Evolutionary conservation across 2,329 filamentous ascomycete genomes (phyloP), one percentile per base, ranked within the genome.

Genomic region (Hypoxylon sp.): DNA sequence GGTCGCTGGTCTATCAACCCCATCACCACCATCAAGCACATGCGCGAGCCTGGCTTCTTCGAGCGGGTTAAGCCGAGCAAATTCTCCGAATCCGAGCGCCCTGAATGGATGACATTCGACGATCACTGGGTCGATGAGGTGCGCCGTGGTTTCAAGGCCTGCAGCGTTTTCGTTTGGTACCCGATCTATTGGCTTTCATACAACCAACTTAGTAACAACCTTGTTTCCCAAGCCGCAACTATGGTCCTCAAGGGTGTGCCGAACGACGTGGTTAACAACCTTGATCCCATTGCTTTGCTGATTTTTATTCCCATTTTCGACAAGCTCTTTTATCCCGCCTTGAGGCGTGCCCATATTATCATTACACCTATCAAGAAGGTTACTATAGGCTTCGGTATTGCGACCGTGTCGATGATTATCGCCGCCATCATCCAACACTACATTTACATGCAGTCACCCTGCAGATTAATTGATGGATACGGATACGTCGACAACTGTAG

Each of bases 51-150:
- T 80, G 76, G 71, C 3, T 89, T 92, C 81, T 94, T 91, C 89
- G 88, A 93, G 27, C 77, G 83, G 3, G 88, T 89, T 66, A 92
- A 92, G 81, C 92, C 92, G 2, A 91, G 89, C 77, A 82, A 84
- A 37, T 83, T 93, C 5, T 81, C 85, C 8, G 81, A 85, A 40
- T 79, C 78, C 1, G 77, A 84, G 70, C 89, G 89, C 61, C 92
- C 92, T 0, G 44, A 61, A 0, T 95, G 91, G 91, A 94, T 95
- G 90, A 92, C 90, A 0, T 94, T 94, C 73, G 92, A 95, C 69
- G 93, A 95, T 73, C 88, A 88, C 58, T 95, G 92, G 92, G 92
- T 95, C 35, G 92, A 94, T 77, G 91, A 95, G 77, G 89, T 94
- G 54, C 85, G 85, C 58, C 90, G 92, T 80, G 92, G 91, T 68